A percentile compares a stretch with the other conserved stretches of the same genome.
Conservation (phyloP, 2,329 filamentous ascomycete species). For the Trichoderma koningiopsis region DNA sequence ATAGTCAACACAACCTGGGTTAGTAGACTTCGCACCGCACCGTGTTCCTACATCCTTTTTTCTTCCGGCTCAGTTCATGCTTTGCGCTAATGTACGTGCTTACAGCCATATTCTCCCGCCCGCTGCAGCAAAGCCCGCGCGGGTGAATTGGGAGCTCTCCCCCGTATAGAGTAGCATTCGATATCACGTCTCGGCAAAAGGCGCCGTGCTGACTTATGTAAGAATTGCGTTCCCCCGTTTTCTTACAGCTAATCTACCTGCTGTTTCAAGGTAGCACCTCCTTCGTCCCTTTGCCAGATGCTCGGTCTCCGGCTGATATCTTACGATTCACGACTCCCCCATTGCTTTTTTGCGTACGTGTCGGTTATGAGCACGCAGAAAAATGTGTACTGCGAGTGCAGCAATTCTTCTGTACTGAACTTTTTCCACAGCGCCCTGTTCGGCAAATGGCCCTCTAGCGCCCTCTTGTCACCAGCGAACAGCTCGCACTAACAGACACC, state of each 20-base stretch:
- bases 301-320: not conserved
- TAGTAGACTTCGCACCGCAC: not conserved
- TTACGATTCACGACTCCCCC: not conserved
- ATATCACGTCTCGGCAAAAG: not conserved
- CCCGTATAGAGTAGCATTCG: not conserved
- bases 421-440: not conserved
- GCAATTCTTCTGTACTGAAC: not conserved
- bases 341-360: not conserved
- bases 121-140: not conserved
- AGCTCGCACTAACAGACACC: slow-evolving; percentile 5
- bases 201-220: not conserved
- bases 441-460: slow-evolving; percentile 20
- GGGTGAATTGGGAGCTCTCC: not conserved
- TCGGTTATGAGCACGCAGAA: too few species aligned
- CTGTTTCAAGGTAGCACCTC: not conserved
- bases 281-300: not conserved
- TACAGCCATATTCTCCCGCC: not conserved
- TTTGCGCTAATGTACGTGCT: not conserved
- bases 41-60: not conserved
- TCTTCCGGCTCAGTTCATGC: not conserved
- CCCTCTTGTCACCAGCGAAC: not conserved
- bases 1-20: not conserved
- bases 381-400: not conserved
- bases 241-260: not conserved
- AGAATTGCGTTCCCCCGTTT: not conserved